A percentile compares a stretch with the other conserved stretches of the same genome.
Conservation (phyloP, 2,329 filamentous ascomycete species). For the Coniochaeta prunicola region DNA sequence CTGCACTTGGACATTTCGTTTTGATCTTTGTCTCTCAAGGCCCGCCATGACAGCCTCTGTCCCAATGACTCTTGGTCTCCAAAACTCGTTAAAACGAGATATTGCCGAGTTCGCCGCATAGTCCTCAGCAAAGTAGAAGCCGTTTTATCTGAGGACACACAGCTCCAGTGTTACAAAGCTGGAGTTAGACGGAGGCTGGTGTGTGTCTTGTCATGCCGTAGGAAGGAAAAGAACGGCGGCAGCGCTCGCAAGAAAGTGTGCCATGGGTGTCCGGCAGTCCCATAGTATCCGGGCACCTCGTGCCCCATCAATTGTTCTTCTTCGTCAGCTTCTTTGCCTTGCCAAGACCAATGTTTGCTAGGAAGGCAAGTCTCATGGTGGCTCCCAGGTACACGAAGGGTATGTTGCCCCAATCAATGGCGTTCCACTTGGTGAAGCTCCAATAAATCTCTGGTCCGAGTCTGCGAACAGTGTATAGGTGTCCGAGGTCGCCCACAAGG, state of each 20-base stretch:
- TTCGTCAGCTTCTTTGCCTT: constrained; percentile 5
- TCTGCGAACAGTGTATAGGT: constrained; percentile 58
- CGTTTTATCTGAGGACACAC: too few species aligned
- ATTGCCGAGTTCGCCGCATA: too few species aligned
- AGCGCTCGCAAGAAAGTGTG: neutral
- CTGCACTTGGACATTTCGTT: too few species aligned
- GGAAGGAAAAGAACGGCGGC: too few species aligned
- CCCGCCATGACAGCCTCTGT: too few species aligned
- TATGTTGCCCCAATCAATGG: constrained; percentile 61
- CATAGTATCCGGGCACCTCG: neutral
- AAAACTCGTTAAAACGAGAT: too few species aligned
- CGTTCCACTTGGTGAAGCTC: constrained; percentile 55
- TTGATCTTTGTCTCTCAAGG: too few species aligned
- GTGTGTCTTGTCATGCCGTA: too few species aligned
- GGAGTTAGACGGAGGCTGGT: too few species aligned
- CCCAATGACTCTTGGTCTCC: too few species aligned
- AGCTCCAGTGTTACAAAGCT: too few species aligned
- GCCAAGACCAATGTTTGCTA: constrained; percentile 47
- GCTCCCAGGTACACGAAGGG: constrained; percentile 64
- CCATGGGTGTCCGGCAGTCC: neutral
- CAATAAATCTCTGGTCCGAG: constrained; percentile 59
- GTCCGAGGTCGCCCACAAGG: constrained; percentile 69
- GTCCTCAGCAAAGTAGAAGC: too few species aligned
- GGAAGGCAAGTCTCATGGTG: constrained; percentile 49
- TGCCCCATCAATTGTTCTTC: constrained; percentile 6